A percentile compares a stretch with the other conserved stretches of the same genome.
Evolutionary conservation across 2,329 filamentous ascomycete genomes (phyloP).

Genomic region (Colletotrichum sp.): DNA sequence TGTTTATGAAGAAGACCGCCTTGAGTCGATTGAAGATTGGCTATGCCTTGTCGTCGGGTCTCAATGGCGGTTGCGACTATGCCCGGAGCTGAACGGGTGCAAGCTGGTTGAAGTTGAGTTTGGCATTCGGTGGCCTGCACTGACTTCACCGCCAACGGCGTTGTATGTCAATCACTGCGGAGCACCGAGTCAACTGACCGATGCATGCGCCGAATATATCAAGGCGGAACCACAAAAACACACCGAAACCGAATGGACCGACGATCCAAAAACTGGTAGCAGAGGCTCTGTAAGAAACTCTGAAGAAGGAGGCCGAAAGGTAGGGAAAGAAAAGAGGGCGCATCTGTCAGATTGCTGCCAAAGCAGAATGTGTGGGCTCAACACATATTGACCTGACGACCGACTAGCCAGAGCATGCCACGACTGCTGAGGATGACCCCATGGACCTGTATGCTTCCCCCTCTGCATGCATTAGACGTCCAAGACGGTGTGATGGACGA

Average conservation of each 20-base stretch:
- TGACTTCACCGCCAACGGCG: neutral
- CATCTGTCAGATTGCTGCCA: constrained; percentile 6
- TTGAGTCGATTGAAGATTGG: neutral
- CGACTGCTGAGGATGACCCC: constrained; percentile 28
- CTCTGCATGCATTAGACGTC: constrained; percentile 30
- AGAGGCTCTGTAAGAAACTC: neutral
- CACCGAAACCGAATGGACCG: neutral
- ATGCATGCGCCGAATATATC: neutral
- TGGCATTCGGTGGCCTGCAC: neutral
- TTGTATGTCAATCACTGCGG: neutral
- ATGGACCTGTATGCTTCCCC: constrained; percentile 17
- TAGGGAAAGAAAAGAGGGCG: neutral
- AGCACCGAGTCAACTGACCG: neutral
- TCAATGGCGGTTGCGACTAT: neutral
- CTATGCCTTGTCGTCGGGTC: neutral
- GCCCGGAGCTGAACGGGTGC: neutral
- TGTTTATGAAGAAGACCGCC: neutral
- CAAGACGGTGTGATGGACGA: constrained; percentile 9
- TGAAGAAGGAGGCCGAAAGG: neutral
- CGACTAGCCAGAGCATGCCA: constrained; percentile 41
- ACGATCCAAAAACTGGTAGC: neutral
- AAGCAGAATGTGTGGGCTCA: constrained; percentile 14
- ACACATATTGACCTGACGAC: constrained; percentile 16
- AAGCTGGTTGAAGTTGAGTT: neutral
- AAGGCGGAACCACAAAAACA: neutral